These are phyloP conservation scores for Quercus phellos DNA, from an alignment of 331 rosid species.

Conservation along the genomic window DNA sequence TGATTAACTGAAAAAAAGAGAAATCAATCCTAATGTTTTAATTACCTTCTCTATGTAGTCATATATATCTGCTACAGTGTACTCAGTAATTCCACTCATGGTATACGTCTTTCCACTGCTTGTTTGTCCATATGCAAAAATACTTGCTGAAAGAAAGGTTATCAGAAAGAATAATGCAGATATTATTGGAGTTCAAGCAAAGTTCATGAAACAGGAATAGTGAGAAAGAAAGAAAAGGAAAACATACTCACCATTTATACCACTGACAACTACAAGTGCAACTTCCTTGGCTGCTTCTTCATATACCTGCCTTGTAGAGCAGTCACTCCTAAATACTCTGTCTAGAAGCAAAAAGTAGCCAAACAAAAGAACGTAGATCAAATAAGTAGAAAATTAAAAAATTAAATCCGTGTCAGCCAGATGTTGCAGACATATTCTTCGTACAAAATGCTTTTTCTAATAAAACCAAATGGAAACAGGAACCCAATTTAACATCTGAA, in stretches of 20 bases:
- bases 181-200: constrained; percentile 6
- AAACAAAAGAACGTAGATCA: constrained; percentile 17
- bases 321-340: constrained; percentile 71
- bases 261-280: constrained; percentile 79
- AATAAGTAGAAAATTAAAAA: constrained; percentile 22
- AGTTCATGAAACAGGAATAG: constrained; percentile 18
- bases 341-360: constrained; percentile 40
- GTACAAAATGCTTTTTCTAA: constrained; percentile 10
- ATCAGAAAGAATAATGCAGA: background rate
- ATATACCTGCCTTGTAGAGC: constrained; percentile 70
- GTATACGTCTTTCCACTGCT: constrained; percentile 95
- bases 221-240: background rate
- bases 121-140: constrained; percentile 96
- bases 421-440: background rate
- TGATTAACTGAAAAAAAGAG: background rate
- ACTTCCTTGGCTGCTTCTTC: constrained; percentile 78
- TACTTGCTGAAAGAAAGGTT: constrained; percentile 55
- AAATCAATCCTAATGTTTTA: background rate
- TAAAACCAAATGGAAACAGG: background rate
- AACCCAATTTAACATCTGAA: constrained; percentile 7
- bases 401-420: background rate
- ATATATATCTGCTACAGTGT: constrained; percentile 68
- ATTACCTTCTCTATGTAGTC: constrained; percentile 56
- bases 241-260: constrained; percentile 69
- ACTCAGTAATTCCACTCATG: constrained; percentile 76